phyloP scores from a whole-genome alignment of 352 stramenopile genomes.

The Pythium aquatile region DNA sequence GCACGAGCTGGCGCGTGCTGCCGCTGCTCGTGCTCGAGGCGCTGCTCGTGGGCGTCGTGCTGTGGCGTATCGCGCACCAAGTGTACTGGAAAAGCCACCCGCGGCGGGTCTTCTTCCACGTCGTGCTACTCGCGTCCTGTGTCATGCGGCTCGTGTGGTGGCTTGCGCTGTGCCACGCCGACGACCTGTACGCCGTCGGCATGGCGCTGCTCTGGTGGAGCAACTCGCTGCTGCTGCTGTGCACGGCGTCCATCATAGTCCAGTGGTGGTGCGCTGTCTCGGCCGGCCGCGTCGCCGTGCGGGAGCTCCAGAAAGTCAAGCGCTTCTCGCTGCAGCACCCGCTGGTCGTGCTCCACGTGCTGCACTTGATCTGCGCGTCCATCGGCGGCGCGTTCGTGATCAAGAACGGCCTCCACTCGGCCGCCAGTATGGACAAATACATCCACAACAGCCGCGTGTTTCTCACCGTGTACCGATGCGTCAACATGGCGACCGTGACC shows the following conservation, averaged over 20 bases:
- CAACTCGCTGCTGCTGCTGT: constrained; percentile 68
- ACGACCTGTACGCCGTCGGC: constrained; percentile 30
- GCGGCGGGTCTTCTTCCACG: constrained; percentile 56
- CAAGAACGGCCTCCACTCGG: constrained; percentile 20
- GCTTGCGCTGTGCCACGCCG: constrained; percentile 23
- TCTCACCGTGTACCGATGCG: constrained; percentile 34
- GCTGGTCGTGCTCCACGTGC: constrained; percentile 56
- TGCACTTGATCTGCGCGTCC: constrained; percentile 43
- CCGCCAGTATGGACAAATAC: constrained; percentile 28
- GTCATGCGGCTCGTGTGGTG: constrained; percentile 23
- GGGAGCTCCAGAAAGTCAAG: constrained; percentile 49
- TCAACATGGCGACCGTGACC: constrained; percentile 46
- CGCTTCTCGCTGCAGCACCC: constrained; percentile 48
- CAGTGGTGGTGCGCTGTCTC: constrained; percentile 64
- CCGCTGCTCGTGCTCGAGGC: constrained; percentile 49
- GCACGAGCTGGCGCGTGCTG: constrained; percentile 44
- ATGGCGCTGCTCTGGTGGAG: constrained; percentile 50
- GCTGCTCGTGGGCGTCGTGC: constrained; percentile 34
- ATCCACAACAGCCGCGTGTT: constrained; percentile 24
- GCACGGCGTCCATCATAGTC: constrained; percentile 63
- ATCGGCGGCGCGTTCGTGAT: constrained; percentile 39
- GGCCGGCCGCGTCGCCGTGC: constrained; percentile 44
- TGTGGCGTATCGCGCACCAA: constrained; percentile 63
- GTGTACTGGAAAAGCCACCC: constrained; percentile 61
- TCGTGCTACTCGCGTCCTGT: constrained; percentile 31